Conservation (phyloP, 2,329 filamentous ascomycete genomes). For the Dothidotthia symphoricarpi region DNA sequence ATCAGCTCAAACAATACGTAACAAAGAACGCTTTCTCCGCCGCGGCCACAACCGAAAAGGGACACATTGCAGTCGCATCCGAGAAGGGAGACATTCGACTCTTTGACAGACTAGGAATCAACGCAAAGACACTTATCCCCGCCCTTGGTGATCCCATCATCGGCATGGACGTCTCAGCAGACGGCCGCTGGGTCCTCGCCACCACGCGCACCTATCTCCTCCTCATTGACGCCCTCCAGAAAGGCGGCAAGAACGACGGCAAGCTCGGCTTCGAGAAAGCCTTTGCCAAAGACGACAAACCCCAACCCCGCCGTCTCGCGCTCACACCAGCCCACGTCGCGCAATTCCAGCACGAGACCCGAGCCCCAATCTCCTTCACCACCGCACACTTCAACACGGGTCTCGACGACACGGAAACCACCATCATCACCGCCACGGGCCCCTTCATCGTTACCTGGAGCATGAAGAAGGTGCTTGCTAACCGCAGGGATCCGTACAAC, state of each 20-base stretch:
- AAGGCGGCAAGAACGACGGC: slow-evolving; percentile 91
- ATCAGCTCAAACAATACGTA: slow-evolving; percentile 89
- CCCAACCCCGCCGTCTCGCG: slow-evolving; percentile 84
- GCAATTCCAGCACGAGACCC: slow-evolving; percentile 96
- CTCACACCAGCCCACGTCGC: slow-evolving; percentile 90
- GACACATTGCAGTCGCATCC: slow-evolving; percentile 92
- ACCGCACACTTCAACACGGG: slow-evolving; percentile 92
- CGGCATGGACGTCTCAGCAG: slow-evolving; percentile 90
- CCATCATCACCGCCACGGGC: slow-evolving; percentile 93
- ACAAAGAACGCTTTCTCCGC: slow-evolving; percentile 98
- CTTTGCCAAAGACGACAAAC: slow-evolving; percentile 90
- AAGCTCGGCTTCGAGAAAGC: slow-evolving; percentile 96
- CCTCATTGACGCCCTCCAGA: slow-evolving; percentile 87
- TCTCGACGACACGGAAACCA: slow-evolving; percentile 76
- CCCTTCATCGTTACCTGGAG: slow-evolving; percentile 98
- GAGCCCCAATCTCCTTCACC: slow-evolving; percentile 81
- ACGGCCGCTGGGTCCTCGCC: slow-evolving; percentile 91
- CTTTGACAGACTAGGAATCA: slow-evolving; percentile 93
- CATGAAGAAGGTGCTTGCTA: slow-evolving; percentile 80
- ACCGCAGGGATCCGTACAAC: slow-evolving; percentile 82
- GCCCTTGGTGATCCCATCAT: slow-evolving; percentile 93
- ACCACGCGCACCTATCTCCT: slow-evolving; percentile 94
- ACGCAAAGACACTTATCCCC: slow-evolving; percentile 95
- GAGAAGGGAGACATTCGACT: slow-evolving; percentile 97
- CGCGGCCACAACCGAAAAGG: slow-evolving; percentile 90